phyloP scores from a whole-genome alignment of 331 rosid species.

The Spiraea crenata region DNA sequence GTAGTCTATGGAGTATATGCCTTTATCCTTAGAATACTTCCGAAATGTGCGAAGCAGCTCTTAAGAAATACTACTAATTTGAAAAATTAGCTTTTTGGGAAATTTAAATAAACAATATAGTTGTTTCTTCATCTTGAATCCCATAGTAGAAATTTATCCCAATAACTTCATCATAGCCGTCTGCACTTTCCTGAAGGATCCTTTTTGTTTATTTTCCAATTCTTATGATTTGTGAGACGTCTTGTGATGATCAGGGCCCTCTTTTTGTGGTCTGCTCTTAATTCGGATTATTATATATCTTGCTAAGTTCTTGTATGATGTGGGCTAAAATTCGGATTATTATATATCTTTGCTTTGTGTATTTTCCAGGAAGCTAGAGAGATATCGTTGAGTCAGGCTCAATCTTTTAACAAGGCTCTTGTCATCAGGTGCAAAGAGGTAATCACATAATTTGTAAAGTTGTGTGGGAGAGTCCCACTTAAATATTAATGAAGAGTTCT shows the following conservation, averaged over 20 bases:
- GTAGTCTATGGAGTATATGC: not conserved
- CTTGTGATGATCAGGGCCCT: slow-evolving; percentile 4
- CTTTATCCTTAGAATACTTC: too few species aligned
- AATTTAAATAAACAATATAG: too few species aligned
- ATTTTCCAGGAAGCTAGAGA: slow-evolving; percentile 81
- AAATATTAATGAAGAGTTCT: not conserved
- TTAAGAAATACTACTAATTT: not conserved
- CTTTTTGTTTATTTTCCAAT: not conserved
- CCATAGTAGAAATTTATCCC: not conserved
- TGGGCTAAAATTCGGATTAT: not conserved
- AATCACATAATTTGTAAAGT: slow-evolving; percentile 26
- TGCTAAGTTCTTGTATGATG: not conserved
- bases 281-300: not conserved
- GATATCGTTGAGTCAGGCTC: slow-evolving; percentile 60
- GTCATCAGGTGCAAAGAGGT: slow-evolving; percentile 90
- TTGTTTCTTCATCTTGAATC: not conserved
- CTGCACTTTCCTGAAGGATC: not conserved
- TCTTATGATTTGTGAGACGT: not conserved
- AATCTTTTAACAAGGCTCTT: slow-evolving; percentile 47
- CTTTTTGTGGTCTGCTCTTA: slow-evolving; percentile 3
- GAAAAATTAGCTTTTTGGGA: too few species aligned
- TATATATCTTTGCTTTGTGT: slow-evolving; percentile 28
- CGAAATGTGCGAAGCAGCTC: not conserved
- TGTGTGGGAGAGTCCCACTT: slow-evolving; percentile 19
- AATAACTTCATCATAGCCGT: not conserved